Conservation (phyloP, 2,329 filamentous ascomycete genomes). For the Ramularia collo-cygni region DNA sequence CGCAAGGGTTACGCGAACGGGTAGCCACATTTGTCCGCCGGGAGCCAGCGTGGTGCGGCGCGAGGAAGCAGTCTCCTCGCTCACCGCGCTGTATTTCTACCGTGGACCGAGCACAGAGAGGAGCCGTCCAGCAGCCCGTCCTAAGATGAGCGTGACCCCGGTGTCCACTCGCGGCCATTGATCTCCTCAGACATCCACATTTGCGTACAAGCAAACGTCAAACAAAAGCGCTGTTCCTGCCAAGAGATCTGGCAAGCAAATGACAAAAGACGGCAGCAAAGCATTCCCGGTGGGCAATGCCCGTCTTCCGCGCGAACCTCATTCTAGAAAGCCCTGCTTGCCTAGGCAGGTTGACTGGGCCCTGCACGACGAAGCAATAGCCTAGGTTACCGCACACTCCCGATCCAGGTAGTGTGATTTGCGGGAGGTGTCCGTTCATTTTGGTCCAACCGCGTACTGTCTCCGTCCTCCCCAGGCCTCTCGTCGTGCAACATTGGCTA, state of each 20-base stretch:
- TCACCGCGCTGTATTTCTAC: not conserved
- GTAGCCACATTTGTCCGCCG: slow-evolving; percentile 7
- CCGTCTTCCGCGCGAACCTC: slow-evolving; percentile 15
- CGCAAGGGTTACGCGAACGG: slow-evolving; percentile 13
- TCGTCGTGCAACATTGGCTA: slow-evolving; percentile 7
- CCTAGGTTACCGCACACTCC: slow-evolving; percentile 17
- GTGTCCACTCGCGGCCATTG: too few species aligned
- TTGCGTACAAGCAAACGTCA: slow-evolving; percentile 16
- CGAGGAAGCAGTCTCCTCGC: not conserved
- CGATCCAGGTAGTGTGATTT: slow-evolving; percentile 9
- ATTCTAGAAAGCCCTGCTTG: slow-evolving; percentile 18
- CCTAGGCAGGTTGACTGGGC: slow-evolving; percentile 10
- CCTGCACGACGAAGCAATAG: slow-evolving; percentile 9
- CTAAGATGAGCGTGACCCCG: too few species aligned
- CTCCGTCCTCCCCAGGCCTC: slow-evolving; percentile 8
- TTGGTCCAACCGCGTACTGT: slow-evolving; percentile 15
- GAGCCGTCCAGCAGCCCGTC: not conserved
- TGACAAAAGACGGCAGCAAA: slow-evolving; percentile 15
- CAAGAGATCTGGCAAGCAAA: slow-evolving; percentile 11
- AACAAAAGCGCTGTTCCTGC: slow-evolving; percentile 9
- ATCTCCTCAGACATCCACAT: too few species aligned
- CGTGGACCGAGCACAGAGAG: not conserved
- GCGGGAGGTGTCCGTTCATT: slow-evolving; percentile 15
- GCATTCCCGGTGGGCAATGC: slow-evolving; percentile 10
- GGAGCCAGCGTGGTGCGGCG: slow-evolving; percentile 15